Evolutionary conservation across 2,329 filamentous ascomycete genomes (phyloP).

Genomic region (Aphanocladium album): DNA sequence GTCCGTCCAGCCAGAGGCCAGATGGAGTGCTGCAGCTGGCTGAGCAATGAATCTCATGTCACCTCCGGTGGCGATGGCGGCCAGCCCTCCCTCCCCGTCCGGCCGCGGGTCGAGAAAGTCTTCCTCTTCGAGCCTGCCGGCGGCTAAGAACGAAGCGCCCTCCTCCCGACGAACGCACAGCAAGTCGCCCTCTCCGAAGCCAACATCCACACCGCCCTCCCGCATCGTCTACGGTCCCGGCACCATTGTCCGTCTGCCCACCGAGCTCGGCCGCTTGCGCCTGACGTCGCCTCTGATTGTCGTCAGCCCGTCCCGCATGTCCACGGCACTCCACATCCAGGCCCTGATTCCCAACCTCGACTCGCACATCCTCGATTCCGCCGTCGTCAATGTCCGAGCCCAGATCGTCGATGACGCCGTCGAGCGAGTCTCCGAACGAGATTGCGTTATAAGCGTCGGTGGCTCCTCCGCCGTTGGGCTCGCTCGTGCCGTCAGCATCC

Average conservation of each 20-base stretch:
- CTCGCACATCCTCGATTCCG: constrained; percentile 28
- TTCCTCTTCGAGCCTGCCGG: constrained; percentile 6
- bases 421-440: constrained; percentile 34
- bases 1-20: constrained; percentile 1
- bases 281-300: constrained; percentile 32
- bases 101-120: neutral
- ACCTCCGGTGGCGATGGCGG: neutral
- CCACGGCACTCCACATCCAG: constrained; percentile 29
- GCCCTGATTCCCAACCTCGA: constrained; percentile 29
- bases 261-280: constrained; percentile 28
- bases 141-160: neutral
- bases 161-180: neutral
- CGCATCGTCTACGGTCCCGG: constrained; percentile 32
- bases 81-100: neutral
- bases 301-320: constrained; percentile 33
- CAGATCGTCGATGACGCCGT: constrained; percentile 25
- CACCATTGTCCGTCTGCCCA: constrained; percentile 27
- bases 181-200: constrained; percentile 6
- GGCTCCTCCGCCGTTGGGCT: constrained; percentile 58
- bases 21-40: constrained; percentile 5
- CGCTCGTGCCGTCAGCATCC: constrained; percentile 48
- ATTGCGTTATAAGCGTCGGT: constrained; percentile 57
- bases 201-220: constrained; percentile 19
- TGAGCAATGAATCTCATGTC: constrained; percentile 6
- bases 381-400: constrained; percentile 24